phyloP scores from a whole-genome alignment of 495 filamentous ascomycete genomes.

The Xylaria cubensis region DNA sequence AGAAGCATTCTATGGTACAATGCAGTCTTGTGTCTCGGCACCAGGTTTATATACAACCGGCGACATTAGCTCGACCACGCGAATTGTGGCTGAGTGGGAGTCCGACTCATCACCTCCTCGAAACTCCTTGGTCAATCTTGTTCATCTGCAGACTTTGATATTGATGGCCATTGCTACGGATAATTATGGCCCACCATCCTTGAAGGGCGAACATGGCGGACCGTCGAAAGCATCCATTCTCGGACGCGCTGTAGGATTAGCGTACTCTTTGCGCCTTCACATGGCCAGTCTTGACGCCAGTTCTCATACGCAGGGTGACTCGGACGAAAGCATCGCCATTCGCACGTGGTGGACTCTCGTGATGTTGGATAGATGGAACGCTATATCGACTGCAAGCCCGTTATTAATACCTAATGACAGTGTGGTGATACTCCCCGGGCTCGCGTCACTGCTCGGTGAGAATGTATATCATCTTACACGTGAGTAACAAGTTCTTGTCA shows the following conservation, averaged over 20 bases:
- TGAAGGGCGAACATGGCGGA: conserved; percentile 42
- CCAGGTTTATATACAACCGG: conserved; percentile 46
- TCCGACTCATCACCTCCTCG: conserved; percentile 51
- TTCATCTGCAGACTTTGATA: conserved; percentile 68
- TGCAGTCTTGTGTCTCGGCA: conserved; percentile 61
- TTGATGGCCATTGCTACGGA: conserved; percentile 67
- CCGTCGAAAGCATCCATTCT: conserved; percentile 52
- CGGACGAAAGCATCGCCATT: conserved; percentile 71
- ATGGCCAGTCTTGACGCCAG: conserved; percentile 37
- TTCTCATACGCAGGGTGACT: conserved; percentile 55
- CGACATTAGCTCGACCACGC: conserved; percentile 53
- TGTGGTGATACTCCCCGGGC: conserved; percentile 66
- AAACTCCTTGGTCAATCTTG: conserved; percentile 58
- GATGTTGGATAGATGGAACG: conserved; percentile 78
- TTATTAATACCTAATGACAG: conserved; percentile 65
- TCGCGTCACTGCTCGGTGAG: conserved; percentile 70
- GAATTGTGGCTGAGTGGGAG: conserved; percentile 61
- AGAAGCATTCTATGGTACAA: conserved; percentile 67
- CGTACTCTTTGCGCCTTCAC: conserved; percentile 64
- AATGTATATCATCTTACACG: conserved; percentile 68
- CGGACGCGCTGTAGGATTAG: conserved; percentile 64
- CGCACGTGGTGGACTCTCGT: conserved; percentile 78
- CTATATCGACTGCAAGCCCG: conserved; percentile 67
- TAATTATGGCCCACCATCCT: conserved; percentile 46
- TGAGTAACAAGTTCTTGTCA: conserved; percentile 55